Percentiles rank a stretch among this genome's conserved stretches.
Evolutionary conservation across 495 filamentous ascomycete genomes (phyloP).

Genomic region (Neurospora sp.): DNA sequence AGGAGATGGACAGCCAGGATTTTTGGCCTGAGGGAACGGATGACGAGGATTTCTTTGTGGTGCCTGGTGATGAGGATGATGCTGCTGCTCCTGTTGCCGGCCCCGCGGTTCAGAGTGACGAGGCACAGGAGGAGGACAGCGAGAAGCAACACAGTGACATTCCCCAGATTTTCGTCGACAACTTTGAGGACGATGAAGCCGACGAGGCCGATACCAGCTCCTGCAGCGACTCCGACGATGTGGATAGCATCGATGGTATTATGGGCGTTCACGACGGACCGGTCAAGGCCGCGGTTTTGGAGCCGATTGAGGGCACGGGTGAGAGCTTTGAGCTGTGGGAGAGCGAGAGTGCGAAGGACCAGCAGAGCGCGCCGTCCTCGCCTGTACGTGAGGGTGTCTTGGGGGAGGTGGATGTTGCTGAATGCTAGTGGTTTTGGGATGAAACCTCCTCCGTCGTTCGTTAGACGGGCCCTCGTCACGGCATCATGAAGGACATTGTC

Average conservation of each 20-base stretch:
- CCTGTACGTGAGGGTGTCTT: slow-evolving; percentile 4
- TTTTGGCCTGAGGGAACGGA: slow-evolving; percentile 64
- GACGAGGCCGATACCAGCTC: slow-evolving; percentile 4
- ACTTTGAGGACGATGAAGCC: slow-evolving; percentile 4
- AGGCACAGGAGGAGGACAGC: neutral
- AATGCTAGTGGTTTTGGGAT: neutral
- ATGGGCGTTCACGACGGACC: slow-evolving; percentile 34
- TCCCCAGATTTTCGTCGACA: slow-evolving; percentile 3
- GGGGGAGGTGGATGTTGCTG: neutral
- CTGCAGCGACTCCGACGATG: slow-evolving; percentile 2
- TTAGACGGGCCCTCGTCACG: neutral
- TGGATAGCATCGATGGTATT: slow-evolving; percentile 31
- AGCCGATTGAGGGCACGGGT: slow-evolving; percentile 41
- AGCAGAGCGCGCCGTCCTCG: slow-evolving; percentile 19
- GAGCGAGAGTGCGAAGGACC: slow-evolving; percentile 49
- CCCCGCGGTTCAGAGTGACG: neutral
- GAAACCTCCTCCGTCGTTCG: neutral
- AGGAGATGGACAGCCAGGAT: slow-evolving; percentile 58
- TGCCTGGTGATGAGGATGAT: slow-evolving; percentile 48
- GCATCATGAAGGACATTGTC: too few relatives aligned
- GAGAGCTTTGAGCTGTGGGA: slow-evolving; percentile 56
- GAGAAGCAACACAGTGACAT: neutral
- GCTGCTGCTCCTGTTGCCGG: slow-evolving; percentile 3
- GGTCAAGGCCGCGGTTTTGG: slow-evolving; percentile 32
- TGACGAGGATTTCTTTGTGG: slow-evolving; percentile 45